phyloP scores from a whole-genome alignment of 2,329 filamentous ascomycete species.

The Colletotrichum lindemuthianum region DNA sequence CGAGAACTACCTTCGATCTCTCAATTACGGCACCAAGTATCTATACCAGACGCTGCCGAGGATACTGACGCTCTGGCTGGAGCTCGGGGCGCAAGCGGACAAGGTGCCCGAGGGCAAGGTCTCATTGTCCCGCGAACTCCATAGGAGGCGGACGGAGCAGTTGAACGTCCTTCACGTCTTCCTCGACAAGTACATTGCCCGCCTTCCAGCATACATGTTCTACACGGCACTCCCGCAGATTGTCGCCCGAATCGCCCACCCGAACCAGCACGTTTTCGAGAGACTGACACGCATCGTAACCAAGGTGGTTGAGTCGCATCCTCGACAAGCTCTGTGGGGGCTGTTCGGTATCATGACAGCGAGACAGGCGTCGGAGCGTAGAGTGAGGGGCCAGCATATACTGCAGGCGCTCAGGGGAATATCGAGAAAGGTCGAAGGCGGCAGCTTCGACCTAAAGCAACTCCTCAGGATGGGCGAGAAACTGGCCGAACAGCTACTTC shows the following conservation, averaged over 20 bases:
- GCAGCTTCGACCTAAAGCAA: constrained; percentile 69
- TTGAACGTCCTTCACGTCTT: constrained; percentile 77
- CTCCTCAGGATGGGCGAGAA: constrained; percentile 84
- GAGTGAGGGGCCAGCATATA: constrained; percentile 61
- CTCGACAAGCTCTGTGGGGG: constrained; percentile 92
- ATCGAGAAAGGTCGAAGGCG: constrained; percentile 62
- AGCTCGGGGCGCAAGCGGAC: constrained; percentile 82
- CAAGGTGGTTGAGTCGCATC: constrained; percentile 87
- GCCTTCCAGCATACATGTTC: constrained; percentile 80
- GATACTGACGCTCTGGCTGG: constrained; percentile 92
- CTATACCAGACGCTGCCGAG: constrained; percentile 94
- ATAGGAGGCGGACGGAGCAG: constrained; percentile 68
- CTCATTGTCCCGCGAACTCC: constrained; percentile 62
- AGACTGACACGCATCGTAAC: constrained; percentile 82
- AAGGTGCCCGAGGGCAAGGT: constrained; percentile 66
- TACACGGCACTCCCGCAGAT: constrained; percentile 90
- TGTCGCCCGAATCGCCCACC: constrained; percentile 93
- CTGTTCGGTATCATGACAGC: constrained; percentile 88
- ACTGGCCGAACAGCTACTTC: constrained; percentile 82
- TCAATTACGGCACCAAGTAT: constrained; percentile 92
- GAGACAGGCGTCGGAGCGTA: constrained; percentile 74
- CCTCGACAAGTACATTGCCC: constrained; percentile 80
- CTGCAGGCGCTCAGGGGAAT: constrained; percentile 59
- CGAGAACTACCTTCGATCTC: constrained; percentile 89
- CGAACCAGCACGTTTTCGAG: constrained; percentile 80